Base-by-base conservation (phyloP, 2,329 filamentous ascomycete genomes). In the Nemania sp. region DNA sequence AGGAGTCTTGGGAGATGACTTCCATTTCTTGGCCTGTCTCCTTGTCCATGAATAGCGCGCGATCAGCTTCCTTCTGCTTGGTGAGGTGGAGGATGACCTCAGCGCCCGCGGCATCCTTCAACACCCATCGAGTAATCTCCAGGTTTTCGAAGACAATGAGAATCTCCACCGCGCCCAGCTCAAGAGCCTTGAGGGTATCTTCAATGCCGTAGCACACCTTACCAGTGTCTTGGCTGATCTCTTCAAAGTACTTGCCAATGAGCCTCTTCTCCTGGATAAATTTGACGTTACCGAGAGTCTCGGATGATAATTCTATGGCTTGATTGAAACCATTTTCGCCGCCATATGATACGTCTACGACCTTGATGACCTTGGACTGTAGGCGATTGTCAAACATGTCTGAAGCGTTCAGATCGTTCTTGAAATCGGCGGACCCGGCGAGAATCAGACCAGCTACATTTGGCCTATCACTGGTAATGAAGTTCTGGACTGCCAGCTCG, bases 231-330 rank as follows among this genome's bases (percentile, higher is more conserved):
- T 97, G 92, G 76, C 92, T 97, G 73, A 99, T 98, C 79, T 99
- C 94, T 76, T 99, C 93, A 72, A 99, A 99, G 83, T 99, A 99
- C 76, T 91, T 92, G 76, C 94, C 94, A 74, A 99, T 99, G 65
- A 99, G 87, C 83, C 97, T 99, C 90, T 99, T 99, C 85, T 99
- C 95, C 80, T 99, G 95, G 76, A 99, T 97, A 78, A 99, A 99
- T 81, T 99, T 99, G 85, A 99, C 95, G 75, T 98, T 99, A 79
- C 93, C 91, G 49, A 99, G 86, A 7, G 95, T 99, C 83, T 99
- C 96, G 7, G 92, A 87, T 25, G 95, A 90, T 72, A 99, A 79
- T 75, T 99, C 95, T 67, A 99, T 99, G 62, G 95, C 95, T 81
- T 99, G 96, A 82, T 99, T 99, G 86, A 99, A 99, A 48, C 95